These are phyloP conservation scores for Diplodia sapinea DNA, from an alignment of 2,329 filamentous ascomycete species.

Conservation along the genomic window DNA sequence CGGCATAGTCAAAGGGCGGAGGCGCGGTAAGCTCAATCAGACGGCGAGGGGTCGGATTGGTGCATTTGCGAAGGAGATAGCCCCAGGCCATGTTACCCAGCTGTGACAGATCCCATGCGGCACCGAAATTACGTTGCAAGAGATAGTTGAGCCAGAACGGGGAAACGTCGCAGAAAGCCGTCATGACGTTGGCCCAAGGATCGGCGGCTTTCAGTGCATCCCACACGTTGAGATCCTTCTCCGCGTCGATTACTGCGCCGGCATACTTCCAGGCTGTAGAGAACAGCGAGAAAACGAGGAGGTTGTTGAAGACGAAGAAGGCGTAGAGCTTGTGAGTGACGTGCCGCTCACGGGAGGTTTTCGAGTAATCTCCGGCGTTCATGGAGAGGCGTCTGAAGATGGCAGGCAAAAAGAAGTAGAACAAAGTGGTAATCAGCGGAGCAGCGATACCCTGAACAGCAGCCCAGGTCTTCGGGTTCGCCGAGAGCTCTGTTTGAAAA, in stretches of 20 bases:
- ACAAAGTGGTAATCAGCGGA: conserved; percentile 82
- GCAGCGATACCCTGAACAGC: conserved; percentile 90
- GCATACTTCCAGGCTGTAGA: conserved; percentile 80
- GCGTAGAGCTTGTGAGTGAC: conserved; percentile 89
- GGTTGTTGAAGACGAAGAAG: conserved; percentile 97
- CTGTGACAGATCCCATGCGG: conserved; percentile 92
- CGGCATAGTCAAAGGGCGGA: conserved; percentile 90
- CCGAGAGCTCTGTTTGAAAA: conserved; percentile 70
- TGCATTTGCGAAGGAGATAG: conserved; percentile 83
- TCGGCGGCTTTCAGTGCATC: conserved; percentile 71
- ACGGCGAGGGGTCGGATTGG: conserved; percentile 85
- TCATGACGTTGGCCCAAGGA: conserved; percentile 69
- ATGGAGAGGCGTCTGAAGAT: conserved; percentile 89
- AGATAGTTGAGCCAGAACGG: conserved; percentile 95
- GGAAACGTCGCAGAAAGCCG: conserved; percentile 79
- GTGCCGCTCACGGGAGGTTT: conserved; percentile 89
- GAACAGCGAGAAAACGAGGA: conserved; percentile 93
- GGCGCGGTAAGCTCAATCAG: conserved; percentile 92
- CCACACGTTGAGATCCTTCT: conserved; percentile 60
- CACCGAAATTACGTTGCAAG: conserved; percentile 88
- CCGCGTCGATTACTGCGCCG: conserved; percentile 65
- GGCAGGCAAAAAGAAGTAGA: conserved; percentile 86
- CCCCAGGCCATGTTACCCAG: conserved; percentile 82
- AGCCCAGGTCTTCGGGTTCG: conserved; percentile 74
- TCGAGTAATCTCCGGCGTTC: conserved; percentile 84